Evolutionary conservation across 176 grass and related monocot genomes (phyloP), one percentile per base, ranked within the genome.

Genomic region (Carex littledalei): DNA sequence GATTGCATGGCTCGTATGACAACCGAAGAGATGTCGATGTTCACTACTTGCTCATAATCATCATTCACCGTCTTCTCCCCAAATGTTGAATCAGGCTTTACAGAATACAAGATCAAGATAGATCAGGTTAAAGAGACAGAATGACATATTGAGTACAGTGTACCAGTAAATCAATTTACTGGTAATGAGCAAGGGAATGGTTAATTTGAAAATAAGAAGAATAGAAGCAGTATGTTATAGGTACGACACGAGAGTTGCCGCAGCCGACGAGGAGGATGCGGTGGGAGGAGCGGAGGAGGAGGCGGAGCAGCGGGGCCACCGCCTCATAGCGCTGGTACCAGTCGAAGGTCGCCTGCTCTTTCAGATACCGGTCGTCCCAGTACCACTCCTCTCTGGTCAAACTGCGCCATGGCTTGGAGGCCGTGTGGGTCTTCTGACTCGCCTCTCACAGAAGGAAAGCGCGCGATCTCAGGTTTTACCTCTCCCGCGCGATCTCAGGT

Each of bases 241-340:
- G 47, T 50, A 50, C 47, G 9, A 50, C 41, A 97, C 95, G 90
- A 72, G 95, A 98, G 83, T 98, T 98, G 43, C 95, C 95, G 76
- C 95, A 98, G 10, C 95, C 95, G 64, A 86, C 95, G 84, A 98
- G 88, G 83, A 98, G 91, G 58, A 95, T 59, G 26, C 91, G 89
- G 34, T 94, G 91, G 57, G 86, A 81, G 56, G 78, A 85, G 39
- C 67, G 70, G 73, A 90, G 55, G 84, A 94, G 90, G 88, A 91
- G 83, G 35, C 88, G 68, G 64, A 98, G 89, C 81, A 98, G 88
- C 16, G 95, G 93, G 56, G 91, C 75, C 55, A 98, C 87, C n/a
- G 93, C 87, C 26, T 86, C 50, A 83, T 98, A 93, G 82, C 94
- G 94, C 93, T 95, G 95, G 91, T 98, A 98, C 95, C 95, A 98